A percentile compares a stretch with the other conserved stretches of the same genome.
phyloP scores from a whole-genome alignment of 164 flowering plant species.

The Berberis thunbergii region DNA sequence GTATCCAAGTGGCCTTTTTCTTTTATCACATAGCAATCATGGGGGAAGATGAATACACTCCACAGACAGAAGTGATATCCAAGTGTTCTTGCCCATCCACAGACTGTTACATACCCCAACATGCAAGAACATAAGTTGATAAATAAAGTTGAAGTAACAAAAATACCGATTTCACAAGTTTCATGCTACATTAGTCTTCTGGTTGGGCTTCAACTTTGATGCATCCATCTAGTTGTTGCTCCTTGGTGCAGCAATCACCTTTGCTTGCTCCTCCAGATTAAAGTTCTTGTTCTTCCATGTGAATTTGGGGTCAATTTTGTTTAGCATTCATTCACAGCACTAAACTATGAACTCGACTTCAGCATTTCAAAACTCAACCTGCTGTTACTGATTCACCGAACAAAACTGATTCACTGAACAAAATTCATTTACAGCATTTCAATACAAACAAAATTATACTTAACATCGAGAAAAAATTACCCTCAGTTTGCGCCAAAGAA shows the following conservation, averaged over 20 bases:
- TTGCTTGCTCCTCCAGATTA: conserved; percentile 35
- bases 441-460: too few species aligned
- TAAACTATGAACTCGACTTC: too few species aligned
- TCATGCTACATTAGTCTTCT: conserved; percentile 25
- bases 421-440: too few species aligned
- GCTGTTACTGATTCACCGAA: too few species aligned
- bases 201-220: conserved; percentile 32
- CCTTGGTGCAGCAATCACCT: conserved; percentile 34
- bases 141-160: neutral
- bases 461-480: too few species aligned
- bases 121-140: conserved; percentile 5
- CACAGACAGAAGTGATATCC: neutral
- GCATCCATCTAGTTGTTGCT: conserved; percentile 37
- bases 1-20: too few species aligned
- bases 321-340: too few species aligned
- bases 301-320: conserved; percentile 22
- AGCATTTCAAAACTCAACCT: too few species aligned
- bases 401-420: too few species aligned
- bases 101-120: neutral
- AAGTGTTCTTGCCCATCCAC: conserved; percentile 2
- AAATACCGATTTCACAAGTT: neutral
- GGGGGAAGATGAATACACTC: conserved; percentile 1
- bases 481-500: too few species aligned
- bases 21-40: neutral
- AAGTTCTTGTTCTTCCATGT: conserved; percentile 39